A percentile compares a stretch with the other conserved stretches of the same genome.
Evolutionary conservation across 208 protist species (phyloP).

Genomic region (Strigomonas galati): DNA sequence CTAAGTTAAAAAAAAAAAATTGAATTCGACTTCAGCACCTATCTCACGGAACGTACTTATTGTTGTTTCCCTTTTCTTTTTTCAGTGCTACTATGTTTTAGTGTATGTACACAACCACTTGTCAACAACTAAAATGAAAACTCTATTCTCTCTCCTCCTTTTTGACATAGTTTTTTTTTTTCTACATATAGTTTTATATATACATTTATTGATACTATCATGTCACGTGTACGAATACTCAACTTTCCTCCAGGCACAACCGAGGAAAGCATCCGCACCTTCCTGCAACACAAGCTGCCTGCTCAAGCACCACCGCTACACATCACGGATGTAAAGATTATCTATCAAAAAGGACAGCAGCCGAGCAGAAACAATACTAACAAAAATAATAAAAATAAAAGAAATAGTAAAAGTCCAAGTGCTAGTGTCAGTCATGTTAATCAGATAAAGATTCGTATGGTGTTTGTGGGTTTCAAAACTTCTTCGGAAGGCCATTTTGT

Average conservation of each 20-base stretch:
- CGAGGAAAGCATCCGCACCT: constrained; percentile 85
- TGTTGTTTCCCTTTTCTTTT: constrained; percentile 10
- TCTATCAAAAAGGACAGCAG: constrained; percentile 18
- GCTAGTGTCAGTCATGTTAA: too few species aligned
- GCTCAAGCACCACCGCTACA: constrained; percentile 81
- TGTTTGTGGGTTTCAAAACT: constrained; percentile 95
- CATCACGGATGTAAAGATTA: constrained; percentile 79
- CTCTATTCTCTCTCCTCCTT: too few species aligned
- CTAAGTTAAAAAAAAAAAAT: too few species aligned
- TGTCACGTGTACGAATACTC: constrained; percentile 93
- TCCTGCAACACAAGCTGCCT: constrained; percentile 47
- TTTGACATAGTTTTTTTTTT: constrained; percentile 11
- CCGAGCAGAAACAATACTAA: constrained; percentile 20
- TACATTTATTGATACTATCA: constrained; percentile 13
- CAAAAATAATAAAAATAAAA: constrained; percentile 1
- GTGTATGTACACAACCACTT: too few species aligned
- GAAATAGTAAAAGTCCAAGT: constrained; percentile 8
- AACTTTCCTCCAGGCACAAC: constrained; percentile 93
- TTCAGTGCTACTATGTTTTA: constrained; percentile 1
- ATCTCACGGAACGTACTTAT: too few species aligned
- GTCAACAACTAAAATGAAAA: too few species aligned
- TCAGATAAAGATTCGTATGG: constrained; percentile 86
- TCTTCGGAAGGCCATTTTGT: constrained; percentile 85
- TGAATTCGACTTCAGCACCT: neutral
- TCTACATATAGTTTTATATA: constrained; percentile 10